Base-by-base conservation (phyloP, 2,329 filamentous ascomycete genomes). In the Alternaria solani region DNA sequence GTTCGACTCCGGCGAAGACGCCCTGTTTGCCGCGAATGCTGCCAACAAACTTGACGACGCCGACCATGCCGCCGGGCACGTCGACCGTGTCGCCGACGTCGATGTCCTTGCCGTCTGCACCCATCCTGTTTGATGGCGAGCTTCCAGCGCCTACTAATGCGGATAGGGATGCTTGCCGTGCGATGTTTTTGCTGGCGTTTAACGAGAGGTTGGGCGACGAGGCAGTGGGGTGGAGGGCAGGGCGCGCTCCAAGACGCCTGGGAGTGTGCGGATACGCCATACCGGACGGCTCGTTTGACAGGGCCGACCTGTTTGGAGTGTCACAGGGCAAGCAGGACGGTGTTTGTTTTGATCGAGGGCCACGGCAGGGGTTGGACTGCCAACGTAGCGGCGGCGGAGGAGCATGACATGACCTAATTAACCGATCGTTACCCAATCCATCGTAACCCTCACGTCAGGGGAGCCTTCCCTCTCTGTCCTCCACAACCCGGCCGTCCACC, bases 11-110 rank as follows among this genome's bases (percentile, higher is more conserved):
- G 32, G 92, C 93, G 83, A 99, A 99, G 20, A 87, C 87, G 51
- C 95, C 95, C 69, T 91, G 93, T 83, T 97, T 97, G 64, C 94
- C 94, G 69, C 89, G 87, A 41, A 99, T 94, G 39, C 84, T 84
- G 44, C 95, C 95, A 63, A 98, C 84, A 75, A 97, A 99, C 76
- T 91, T 94, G 67, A 98, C 89, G 2, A 88, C 91, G 49, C 95
- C 95, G 67, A 90, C 84, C 93, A 99, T 97, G 77, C 90, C 92
- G 42, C 95, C 95, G 2, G 94, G 94, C 47, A 97, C 94, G 69
- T 97, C 94, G 63, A 97, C 94, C 34, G 84, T 78, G 75, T 97
- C 94, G 67, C 94, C 94, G 41, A 95, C 84, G 65, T 88, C 85
- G 62, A 96, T 81, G 43, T 87, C 84, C 25, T 75, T 79, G 41